phyloP scores from a whole-genome alignment of 306 rosid species.

The Morella rubra region DNA sequence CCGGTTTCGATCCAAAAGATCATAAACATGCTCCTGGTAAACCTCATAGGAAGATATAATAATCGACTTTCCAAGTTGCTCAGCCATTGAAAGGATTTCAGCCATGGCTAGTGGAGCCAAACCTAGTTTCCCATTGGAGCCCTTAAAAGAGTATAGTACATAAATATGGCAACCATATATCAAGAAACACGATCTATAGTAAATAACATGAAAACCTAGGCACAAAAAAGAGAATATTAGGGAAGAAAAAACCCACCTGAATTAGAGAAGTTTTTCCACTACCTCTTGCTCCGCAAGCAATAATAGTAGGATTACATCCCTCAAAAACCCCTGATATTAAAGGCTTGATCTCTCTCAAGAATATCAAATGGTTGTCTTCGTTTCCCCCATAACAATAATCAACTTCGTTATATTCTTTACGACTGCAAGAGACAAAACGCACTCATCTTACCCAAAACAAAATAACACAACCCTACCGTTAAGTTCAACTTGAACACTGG shows the following conservation, averaged over 20 bases:
- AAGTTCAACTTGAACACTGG: neutral
- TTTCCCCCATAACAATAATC: constrained; percentile 62
- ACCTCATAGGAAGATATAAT: constrained; percentile 74
- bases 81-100: constrained; percentile 58
- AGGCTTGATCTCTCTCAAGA: constrained; percentile 62
- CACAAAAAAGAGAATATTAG: neutral
- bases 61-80: constrained; percentile 48
- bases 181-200: neutral
- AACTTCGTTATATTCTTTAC: constrained; percentile 50
- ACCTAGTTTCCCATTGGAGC: constrained; percentile 68
- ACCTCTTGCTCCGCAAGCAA: constrained; percentile 82
- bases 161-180: neutral
- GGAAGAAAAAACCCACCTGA: constrained; percentile 54
- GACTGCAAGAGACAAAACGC: constrained; percentile 41
- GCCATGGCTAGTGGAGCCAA: constrained; percentile 61
- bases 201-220: constrained; percentile 7
- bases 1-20: constrained; percentile 60
- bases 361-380: constrained; percentile 60
- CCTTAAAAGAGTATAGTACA: constrained; percentile 45
- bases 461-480: neutral
- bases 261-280: constrained; percentile 74
- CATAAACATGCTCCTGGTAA: constrained; percentile 70
- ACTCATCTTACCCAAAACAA: neutral
- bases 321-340: constrained; percentile 60
- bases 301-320: constrained; percentile 68